phyloP scores from a whole-genome alignment of 1,139 yeast genomes.

The Taphrina betulina region DNA sequence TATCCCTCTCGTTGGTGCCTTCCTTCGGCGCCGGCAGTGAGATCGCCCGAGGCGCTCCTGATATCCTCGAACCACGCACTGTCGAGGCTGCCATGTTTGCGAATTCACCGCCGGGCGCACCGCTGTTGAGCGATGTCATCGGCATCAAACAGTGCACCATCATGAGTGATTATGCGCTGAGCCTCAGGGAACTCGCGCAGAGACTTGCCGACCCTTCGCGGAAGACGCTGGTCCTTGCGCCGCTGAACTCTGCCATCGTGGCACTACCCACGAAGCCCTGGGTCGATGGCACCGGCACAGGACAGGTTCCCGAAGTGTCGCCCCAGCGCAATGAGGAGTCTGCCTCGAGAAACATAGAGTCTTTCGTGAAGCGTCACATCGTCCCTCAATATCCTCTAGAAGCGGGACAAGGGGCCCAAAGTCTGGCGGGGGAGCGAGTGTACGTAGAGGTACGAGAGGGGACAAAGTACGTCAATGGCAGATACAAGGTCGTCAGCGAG shows the following conservation, averaged over 20 bases:
- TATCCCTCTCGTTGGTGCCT: not conserved
- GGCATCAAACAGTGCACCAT: slow-evolving; percentile 28
- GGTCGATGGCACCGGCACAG: slow-evolving; percentile 42
- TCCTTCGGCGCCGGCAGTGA: no score
- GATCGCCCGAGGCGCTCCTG: no score
- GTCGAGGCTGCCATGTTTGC: not conserved
- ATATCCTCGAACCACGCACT: no score
- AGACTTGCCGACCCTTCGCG: slow-evolving; percentile 41
- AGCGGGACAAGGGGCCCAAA: not conserved
- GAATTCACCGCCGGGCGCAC: slow-evolving; percentile 15
- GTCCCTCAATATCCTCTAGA: slow-evolving; percentile 35
- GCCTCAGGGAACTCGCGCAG: not conserved
- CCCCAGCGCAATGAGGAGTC: slow-evolving; percentile 41
- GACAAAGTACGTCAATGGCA: slow-evolving; percentile 11
- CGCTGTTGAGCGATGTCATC: slow-evolving; percentile 15
- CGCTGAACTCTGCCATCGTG: slow-evolving; percentile 43
- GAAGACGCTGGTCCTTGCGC: slow-evolving; percentile 45
- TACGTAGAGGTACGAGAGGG: not conserved
- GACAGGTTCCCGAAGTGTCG: slow-evolving; percentile 35
- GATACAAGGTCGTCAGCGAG: slow-evolving; percentile 19
- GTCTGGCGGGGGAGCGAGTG: slow-evolving; percentile 1
- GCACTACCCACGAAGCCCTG: slow-evolving; percentile 44
- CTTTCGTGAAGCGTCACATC: slow-evolving; percentile 43
- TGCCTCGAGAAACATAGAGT: slow-evolving; percentile 41
- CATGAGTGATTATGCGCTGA: slow-evolving; percentile 27